These are phyloP conservation scores for Glonium stellatum DNA, from an alignment of 495 filamentous ascomycete genomes.

Conservation along the genomic window DNA sequence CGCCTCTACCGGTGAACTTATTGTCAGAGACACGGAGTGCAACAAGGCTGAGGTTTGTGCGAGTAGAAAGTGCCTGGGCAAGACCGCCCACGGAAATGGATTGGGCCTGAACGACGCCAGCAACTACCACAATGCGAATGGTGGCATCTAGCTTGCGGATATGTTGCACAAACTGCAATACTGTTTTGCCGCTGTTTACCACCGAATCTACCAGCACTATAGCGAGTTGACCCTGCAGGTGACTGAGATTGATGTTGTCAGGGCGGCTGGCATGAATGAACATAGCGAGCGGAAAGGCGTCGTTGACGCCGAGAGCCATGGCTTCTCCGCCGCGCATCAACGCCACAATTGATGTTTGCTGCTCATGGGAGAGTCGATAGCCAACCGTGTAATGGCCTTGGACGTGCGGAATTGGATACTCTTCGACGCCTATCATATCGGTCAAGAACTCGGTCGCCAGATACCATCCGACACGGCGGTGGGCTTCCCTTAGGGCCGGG, in stretches of 20 bases:
- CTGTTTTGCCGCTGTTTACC: slow-evolving; percentile 50
- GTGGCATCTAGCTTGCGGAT: slow-evolving; percentile 41
- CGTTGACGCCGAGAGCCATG: slow-evolving; percentile 58
- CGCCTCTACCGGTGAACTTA: slow-evolving; percentile 46
- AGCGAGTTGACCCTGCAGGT: slow-evolving; percentile 39
- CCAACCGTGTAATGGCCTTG: slow-evolving; percentile 45
- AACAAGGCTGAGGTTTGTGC: slow-evolving; percentile 39
- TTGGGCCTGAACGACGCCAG: slow-evolving; percentile 49
- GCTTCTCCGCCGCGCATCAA: slow-evolving; percentile 63
- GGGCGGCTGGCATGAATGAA: slow-evolving; percentile 50
- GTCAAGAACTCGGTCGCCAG: slow-evolving; percentile 46
- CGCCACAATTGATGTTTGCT: slow-evolving; percentile 50
- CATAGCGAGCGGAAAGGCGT: slow-evolving; percentile 48
- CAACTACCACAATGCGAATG: slow-evolving; percentile 50
- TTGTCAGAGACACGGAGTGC: slow-evolving; percentile 51
- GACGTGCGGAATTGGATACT: slow-evolving; percentile 47
- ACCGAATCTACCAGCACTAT: slow-evolving; percentile 58
- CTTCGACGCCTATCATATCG: slow-evolving; percentile 48
- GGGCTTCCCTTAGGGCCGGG: slow-evolving; percentile 44
- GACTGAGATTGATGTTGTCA: slow-evolving; percentile 40
- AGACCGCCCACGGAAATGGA: slow-evolving; percentile 32
- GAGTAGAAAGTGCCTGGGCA: slow-evolving; percentile 29
- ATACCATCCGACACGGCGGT: slow-evolving; percentile 48
- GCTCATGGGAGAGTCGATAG: slow-evolving; percentile 47
- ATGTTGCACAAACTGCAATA: slow-evolving; percentile 48